phyloP scores from a whole-genome alignment of 2,329 filamentous ascomycete genomes.

The Paecilomyces niveus region DNA sequence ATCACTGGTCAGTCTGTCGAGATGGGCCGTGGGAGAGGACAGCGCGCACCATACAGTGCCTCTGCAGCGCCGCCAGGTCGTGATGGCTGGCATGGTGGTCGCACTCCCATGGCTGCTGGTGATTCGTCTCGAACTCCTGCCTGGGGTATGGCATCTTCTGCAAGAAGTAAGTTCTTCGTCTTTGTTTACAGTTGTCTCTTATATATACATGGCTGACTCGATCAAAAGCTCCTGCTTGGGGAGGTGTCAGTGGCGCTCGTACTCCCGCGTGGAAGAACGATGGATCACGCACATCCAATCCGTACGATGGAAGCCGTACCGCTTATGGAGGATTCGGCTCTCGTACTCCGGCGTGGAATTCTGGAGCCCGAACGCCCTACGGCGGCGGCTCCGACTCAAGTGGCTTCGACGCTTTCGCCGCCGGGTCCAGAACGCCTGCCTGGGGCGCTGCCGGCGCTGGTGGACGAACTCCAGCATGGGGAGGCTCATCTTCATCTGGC shows the following conservation, averaged over 20 bases:
- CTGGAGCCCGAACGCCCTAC: slow-evolving; percentile 52
- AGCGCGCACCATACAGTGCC: slow-evolving; percentile 42
- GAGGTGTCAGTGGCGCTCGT: slow-evolving; percentile 37
- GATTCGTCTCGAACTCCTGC: slow-evolving; percentile 66
- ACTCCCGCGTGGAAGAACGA: slow-evolving; percentile 53
- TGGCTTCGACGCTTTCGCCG: slow-evolving; percentile 60
- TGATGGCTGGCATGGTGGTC: slow-evolving; percentile 57
- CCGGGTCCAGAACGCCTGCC: slow-evolving; percentile 70
- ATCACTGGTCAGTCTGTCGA: slow-evolving; percentile 73
- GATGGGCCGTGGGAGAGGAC: slow-evolving; percentile 48
- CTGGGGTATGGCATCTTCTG: slow-evolving; percentile 55
- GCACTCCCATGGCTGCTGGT: slow-evolving; percentile 58
- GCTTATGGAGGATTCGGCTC: slow-evolving; percentile 61
- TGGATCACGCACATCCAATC: slow-evolving; percentile 46
- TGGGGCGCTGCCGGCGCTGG: slow-evolving; percentile 50
- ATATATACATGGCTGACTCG: slow-evolving; percentile 11
- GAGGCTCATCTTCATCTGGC: slow-evolving; percentile 22
- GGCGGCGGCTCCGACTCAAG: slow-evolving; percentile 53
- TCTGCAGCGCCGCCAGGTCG: slow-evolving; percentile 36
- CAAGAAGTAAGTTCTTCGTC: slow-evolving; percentile 50
- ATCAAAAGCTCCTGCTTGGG: slow-evolving; percentile 35
- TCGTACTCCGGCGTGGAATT: slow-evolving; percentile 70
- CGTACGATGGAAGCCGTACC: slow-evolving; percentile 65
- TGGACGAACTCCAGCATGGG: slow-evolving; percentile 41
- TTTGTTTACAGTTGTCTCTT: neutral